Evolutionary conservation across 345 rosid species (phyloP), one percentile per base, ranked within the genome.

Genomic region (Abelmoschus esculentus): DNA sequence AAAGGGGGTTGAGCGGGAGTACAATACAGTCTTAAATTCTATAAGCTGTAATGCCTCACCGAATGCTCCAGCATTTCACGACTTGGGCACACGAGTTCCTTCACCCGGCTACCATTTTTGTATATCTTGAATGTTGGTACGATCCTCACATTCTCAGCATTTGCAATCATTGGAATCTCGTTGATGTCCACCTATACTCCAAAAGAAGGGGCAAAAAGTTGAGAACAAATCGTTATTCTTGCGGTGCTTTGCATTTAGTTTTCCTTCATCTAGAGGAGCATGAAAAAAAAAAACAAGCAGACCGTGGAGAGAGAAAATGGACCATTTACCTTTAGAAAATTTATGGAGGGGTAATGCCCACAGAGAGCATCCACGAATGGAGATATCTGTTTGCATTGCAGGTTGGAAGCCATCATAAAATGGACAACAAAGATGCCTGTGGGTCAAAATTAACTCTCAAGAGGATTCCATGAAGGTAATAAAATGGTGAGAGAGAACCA

Each of bases 41-140:
- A 90, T 72, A 82, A 77, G 81, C 91, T 86, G 84, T 92, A 96
- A 84, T 96, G 88, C 82, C 91, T 90, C 91, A 96, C 96, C 74
- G 92, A 89, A 74, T 87, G 87, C 78, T 96, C 99, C 78, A 96
- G 73, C 85, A 86, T 70, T 62, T 96, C 97, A 2, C 72, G 87
- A 79, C 91, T 96, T 6, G 99, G 98, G 80, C 97, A 87, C 54
- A 96, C 83, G 17, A 96, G 86, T 82, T 92, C 98, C 83, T 96
- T 96, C 76, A 92, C 84, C 62, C 92, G 80, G 76, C 61, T 81
- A 22, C 98, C 95, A 14, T 80, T 79, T 83, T 89, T 96, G 89
- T 84, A 90, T 71, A 96, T 90, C 88, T 90, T 96, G 95, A 96
- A 89, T 52, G 99, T 92, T 28, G 99, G 98, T 32, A 89, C 97